Evolutionary conservation across 176 grass and related monocot species (phyloP).

Genomic region (Cocos nucifera): DNA sequence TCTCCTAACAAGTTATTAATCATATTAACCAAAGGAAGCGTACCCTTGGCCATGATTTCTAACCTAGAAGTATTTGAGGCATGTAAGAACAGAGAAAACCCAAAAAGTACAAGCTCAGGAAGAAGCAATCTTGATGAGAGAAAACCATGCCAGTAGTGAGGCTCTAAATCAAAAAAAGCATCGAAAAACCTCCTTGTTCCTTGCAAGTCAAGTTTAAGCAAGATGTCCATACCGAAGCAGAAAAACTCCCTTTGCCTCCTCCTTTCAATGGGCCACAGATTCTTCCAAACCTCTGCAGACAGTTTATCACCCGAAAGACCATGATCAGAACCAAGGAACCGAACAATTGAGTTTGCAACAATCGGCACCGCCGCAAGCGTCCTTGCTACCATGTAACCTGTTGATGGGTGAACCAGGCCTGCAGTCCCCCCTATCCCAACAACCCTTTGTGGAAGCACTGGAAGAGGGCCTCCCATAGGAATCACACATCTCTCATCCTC

Average conservation of each 20-base stretch:
- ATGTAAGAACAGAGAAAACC: slow-evolving; percentile 62
- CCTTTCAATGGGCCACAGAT: slow-evolving; percentile 74
- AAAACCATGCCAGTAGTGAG: slow-evolving; percentile 93
- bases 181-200: slow-evolving; percentile 70
- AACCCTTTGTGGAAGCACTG: slow-evolving; percentile 79
- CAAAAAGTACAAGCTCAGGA: slow-evolving; percentile 74
- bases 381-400: slow-evolving; percentile 95
- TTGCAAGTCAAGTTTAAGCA: slow-evolving; percentile 89
- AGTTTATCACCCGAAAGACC: slow-evolving; percentile 36
- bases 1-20: slow-evolving; percentile 84
- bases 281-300: slow-evolving; percentile 62
- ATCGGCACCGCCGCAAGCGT: slow-evolving; percentile 77
- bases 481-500: slow-evolving; percentile 92
- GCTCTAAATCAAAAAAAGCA: slow-evolving; percentile 93
- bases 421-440: slow-evolving; percentile 93
- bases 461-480: slow-evolving; percentile 87
- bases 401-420: slow-evolving; percentile 94
- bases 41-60: slow-evolving; percentile 98
- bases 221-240: slow-evolving; percentile 97
- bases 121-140: slow-evolving; percentile 84
- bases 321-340: slow-evolving; percentile 37
- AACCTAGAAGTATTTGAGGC: slow-evolving; percentile 83
- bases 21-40: slow-evolving; percentile 76
- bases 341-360: slow-evolving; percentile 71
- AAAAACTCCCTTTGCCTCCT: slow-evolving; percentile 88